Base-by-base conservation (phyloP, 768 basidiomycete species). In the Phlebiopsis gigantea region DNA sequence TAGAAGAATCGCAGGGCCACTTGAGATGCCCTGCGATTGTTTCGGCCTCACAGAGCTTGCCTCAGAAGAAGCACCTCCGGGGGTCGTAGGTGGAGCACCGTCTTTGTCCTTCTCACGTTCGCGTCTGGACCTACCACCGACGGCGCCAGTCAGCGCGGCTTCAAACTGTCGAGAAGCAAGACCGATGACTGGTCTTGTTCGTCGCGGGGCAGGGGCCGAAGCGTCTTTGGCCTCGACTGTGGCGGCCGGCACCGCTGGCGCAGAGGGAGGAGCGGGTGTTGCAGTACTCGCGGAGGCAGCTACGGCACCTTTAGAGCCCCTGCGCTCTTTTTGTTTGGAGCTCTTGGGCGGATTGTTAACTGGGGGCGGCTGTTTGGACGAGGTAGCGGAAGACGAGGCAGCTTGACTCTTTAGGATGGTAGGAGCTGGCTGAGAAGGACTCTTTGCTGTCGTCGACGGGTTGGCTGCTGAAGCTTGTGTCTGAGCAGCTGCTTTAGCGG, bases 91-190 rank as follows among this genome's bases (percentile, higher is more conserved):
- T 31, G 39, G 9, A 26, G 19, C 41, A 15, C 17, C 56, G 34
- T 57, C 64, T 39, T 64, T 68, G 7, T 69, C 69, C 58, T 64
- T 73, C 62, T 74, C 75, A 8, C 68, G 69, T 64, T 71, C 75
- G 19, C 72, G 66, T 24, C 76, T 71, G 7, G 66, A 34, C 10
- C 66, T 62, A 1, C 66, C 57, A 2, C 59, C 64, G n/a, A 75
- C 68, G 0, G 82, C 81, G 0, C 85, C 82, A 56, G 69, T 88
- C 26, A 90, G 69, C 7, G 88, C 88, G 6, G 82, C 87, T 62
- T 88, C 87, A 52, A 90, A 85, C 14, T 88, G 85, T 12, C 87
- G 76, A 2, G 81, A 82, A 0, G 77, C 84, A 7, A 86, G 65
- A 0, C 86, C 85, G 29, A 89, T 70, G 9, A 85, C 74, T 1